A percentile compares a stretch with the other conserved stretches of the same genome.
Evolutionary conservation across 768 basidiomycete species (phyloP).

Genomic region (Boletus tomentosulus): DNA sequence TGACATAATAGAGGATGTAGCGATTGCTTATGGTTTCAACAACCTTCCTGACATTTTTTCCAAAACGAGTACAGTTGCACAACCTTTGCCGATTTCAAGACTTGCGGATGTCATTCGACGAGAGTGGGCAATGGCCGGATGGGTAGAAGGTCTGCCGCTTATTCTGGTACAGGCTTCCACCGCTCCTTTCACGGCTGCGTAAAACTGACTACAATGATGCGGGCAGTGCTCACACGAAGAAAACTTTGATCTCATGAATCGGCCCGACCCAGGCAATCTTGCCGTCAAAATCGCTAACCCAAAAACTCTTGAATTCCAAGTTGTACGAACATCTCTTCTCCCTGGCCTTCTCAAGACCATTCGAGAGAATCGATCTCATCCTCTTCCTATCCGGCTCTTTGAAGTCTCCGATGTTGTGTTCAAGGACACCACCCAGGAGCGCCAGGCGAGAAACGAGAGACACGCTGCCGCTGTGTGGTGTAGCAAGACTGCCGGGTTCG

Average conservation of each 20-base stretch:
- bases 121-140: conserved; percentile 94
- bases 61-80: conserved; percentile 89
- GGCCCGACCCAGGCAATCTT: conserved; percentile 69
- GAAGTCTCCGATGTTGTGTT: conserved; percentile 92
- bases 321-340: conserved; percentile 92
- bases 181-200: background rate
- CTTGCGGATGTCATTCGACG: conserved; percentile 81
- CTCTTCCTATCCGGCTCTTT: conserved; percentile 90
- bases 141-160: conserved; percentile 92
- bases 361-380: conserved; percentile 91
- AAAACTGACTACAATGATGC: conserved; percentile 4
- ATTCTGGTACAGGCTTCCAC: conserved; percentile 60
- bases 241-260: conserved; percentile 93
- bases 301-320: conserved; percentile 96
- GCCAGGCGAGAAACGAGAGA: conserved; percentile 83
- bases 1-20: conserved; percentile 97
- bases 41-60: conserved; percentile 93
- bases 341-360: conserved; percentile 96
- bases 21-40: conserved; percentile 97
- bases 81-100: conserved; percentile 85
- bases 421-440: conserved; percentile 74
- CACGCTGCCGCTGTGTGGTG: conserved; percentile 92
- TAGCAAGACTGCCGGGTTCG: conserved; percentile 95
- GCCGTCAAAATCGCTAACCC: conserved; percentile 95
- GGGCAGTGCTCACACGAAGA: conserved; percentile 95